Conservation (phyloP, 1,284 basidiomycete genomes). For the Tetrapyrgos nigripes region DNA sequence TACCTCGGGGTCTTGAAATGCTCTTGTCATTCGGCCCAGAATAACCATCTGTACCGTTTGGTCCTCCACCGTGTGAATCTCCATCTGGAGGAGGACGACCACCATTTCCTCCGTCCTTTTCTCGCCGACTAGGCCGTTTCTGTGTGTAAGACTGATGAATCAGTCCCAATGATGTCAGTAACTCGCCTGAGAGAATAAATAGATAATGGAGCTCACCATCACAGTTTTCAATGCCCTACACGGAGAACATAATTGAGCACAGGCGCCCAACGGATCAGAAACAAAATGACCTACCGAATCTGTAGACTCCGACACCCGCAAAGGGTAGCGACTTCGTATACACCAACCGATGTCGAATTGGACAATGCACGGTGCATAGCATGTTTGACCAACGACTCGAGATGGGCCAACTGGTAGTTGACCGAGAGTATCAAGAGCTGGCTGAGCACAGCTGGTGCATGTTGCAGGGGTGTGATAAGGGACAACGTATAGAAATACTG, state of each 20-base stretch:
- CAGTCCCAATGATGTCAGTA: slow-evolving; percentile 3
- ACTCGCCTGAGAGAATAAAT: background rate
- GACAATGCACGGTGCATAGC: slow-evolving; percentile 90
- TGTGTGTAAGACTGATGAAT: slow-evolving; percentile 66
- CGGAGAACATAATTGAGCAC: slow-evolving; percentile 6
- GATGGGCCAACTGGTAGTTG: slow-evolving; percentile 81
- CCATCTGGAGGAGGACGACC: slow-evolving; percentile 47
- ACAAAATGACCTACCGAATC: slow-evolving; percentile 65
- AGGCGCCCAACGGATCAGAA: slow-evolving; percentile 1
- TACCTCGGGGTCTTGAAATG: slow-evolving; percentile 41
- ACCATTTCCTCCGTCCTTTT: slow-evolving; percentile 54
- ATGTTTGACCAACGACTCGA: slow-evolving; percentile 85
- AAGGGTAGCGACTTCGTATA: slow-evolving; percentile 93
- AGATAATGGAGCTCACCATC: slow-evolving; percentile 55
- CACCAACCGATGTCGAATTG: slow-evolving; percentile 84
- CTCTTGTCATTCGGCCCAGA: slow-evolving; percentile 12
- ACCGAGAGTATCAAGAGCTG: slow-evolving; percentile 86
- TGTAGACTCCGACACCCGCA: slow-evolving; percentile 89
- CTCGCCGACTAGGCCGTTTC: slow-evolving; percentile 64
- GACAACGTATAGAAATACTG: slow-evolving; percentile 93
- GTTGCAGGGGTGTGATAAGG: slow-evolving; percentile 88
- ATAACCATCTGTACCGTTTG: slow-evolving; percentile 13
- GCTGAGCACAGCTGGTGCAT: slow-evolving; percentile 87
- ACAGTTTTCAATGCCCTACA: slow-evolving; percentile 75
- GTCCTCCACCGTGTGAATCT: slow-evolving; percentile 23